phyloP scores from a whole-genome alignment of 192 early-diverging fungal species.

The Linnemannia schmuckeri region DNA sequence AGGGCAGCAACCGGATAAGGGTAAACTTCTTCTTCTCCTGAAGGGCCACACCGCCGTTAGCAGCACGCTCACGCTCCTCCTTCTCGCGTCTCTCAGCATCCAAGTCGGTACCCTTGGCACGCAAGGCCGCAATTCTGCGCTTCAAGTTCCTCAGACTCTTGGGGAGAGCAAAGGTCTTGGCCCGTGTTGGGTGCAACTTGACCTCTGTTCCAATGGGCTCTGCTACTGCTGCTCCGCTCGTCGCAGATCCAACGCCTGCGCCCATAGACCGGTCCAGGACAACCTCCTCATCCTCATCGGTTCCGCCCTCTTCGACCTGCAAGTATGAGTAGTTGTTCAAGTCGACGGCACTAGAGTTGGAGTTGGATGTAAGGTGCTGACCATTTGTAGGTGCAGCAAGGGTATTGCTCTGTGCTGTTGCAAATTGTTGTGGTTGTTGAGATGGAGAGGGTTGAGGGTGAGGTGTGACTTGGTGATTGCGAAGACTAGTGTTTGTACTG shows the following conservation, averaged over 20 bases:
- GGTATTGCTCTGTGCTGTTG: conserved; percentile 10
- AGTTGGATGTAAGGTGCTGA: conserved; percentile 1
- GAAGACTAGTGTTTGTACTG: background rate
- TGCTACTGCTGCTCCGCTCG: background rate
- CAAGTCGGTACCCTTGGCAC: conserved; percentile 52
- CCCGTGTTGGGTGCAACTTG: conserved; percentile 51
- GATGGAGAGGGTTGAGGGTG: conserved; percentile 30
- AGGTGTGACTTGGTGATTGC: conserved; percentile 39
- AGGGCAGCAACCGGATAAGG: conserved; percentile 47
- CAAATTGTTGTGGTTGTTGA: conserved; percentile 10
- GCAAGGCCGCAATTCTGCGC: conserved; percentile 48
- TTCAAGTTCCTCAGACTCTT: conserved; percentile 50
- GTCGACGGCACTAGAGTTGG: conserved; percentile 30
- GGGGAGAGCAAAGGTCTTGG: conserved; percentile 49
- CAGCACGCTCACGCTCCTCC: conserved; percentile 40
- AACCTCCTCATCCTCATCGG: conserved; percentile 37
- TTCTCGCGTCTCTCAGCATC: conserved; percentile 49
- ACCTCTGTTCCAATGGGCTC: conserved; percentile 37
- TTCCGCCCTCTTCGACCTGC: conserved; percentile 22
- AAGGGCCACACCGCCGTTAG: conserved; percentile 6
- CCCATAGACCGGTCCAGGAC: conserved; percentile 24
- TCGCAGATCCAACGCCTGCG: background rate
- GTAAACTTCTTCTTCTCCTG: conserved; percentile 56
- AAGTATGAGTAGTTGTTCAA: conserved; percentile 29
- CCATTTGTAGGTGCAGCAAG: conserved; percentile 1